Base-by-base conservation (phyloP, 371 early-diverging fungal genomes). In the Mucor sp. region DNA sequence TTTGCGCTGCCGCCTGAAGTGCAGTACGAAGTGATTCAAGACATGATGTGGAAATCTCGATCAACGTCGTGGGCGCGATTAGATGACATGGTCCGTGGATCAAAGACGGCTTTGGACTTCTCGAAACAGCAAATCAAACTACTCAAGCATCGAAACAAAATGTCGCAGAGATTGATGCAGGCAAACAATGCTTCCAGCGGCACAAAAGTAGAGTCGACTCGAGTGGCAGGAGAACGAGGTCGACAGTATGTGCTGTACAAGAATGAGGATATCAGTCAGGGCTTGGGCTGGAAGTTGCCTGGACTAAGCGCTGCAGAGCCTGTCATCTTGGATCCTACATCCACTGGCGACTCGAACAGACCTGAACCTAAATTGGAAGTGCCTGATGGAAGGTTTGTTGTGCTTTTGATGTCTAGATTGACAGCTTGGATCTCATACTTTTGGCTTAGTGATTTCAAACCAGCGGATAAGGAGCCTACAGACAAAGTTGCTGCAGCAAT, bases 1-100 rank as follows among this genome's bases (percentile, higher is more conserved):
- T 69, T 84, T 33, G 73, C 86, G 0, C 77, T 98, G n/a, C 93
- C 97, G 1, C 72, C 91, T 0, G 96, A 95, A 67, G 76, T 91
- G 15, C 97, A 96, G 74, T 94, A 95, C 75, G 97, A 97, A 74
- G 84, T 99, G 25, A 85, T 99, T 19, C 86, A 91, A 35, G 95
- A 94, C 23, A 75, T 95, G n/a, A 95, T 92, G 62, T 74, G 85
- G 14, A 87, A 89, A 48, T 94, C 95, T 6, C 83, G 99, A 2
- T 90, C 92, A 63, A 91, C 95, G 0, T 93, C 92, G 4, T 86
- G 86, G 74, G 85, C 88, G 23, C 86, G 95, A 17, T 76, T 94
- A 15, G 86, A 93, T 66, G 78, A 86, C 37, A 93, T 95, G 93
- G 69, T 90, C 0, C 74, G 86, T 30, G 75, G 83, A 6, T 87